Conservation (phyloP, 306 rosid genomes). For the Trifolium fragiferum region DNA sequence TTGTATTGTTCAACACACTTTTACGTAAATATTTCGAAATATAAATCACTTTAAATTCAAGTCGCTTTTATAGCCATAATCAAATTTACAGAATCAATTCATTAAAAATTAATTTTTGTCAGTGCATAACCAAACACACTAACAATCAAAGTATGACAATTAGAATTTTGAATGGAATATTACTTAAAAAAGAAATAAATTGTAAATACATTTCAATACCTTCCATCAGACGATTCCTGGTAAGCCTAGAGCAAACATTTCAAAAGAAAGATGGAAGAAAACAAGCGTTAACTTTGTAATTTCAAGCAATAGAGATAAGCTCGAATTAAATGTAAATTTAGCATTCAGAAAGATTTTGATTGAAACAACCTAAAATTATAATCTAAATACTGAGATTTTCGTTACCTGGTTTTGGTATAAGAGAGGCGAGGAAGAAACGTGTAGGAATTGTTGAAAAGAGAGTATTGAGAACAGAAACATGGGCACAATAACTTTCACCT, state of each 20-base stretch:
- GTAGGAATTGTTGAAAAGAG: conserved; percentile 38
- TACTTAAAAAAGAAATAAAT: conserved; percentile 15
- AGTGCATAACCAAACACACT: background rate
- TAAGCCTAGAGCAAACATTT: conserved; percentile 57
- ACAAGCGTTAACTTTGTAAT: conserved; percentile 39
- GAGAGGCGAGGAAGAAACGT: conserved; percentile 53
- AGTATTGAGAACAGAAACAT: conserved; percentile 44
- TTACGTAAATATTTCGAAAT: background rate
- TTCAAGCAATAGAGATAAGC: conserved; percentile 20
- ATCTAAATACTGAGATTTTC: conserved; percentile 6
- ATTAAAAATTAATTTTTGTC: background rate
- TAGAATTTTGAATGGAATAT: background rate
- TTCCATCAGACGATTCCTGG: conserved; percentile 58
- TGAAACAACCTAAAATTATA: conserved; percentile 2
- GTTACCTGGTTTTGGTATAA: conserved; percentile 47
- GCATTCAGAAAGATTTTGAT: background rate
- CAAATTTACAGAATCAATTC: background rate
- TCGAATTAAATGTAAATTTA: conserved; percentile 4
- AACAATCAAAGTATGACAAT: conserved; percentile 11
- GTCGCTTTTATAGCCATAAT: background rate
- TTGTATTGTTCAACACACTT: too few relatives aligned
- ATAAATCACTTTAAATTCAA: too few relatives aligned
- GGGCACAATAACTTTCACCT: conserved; percentile 29
- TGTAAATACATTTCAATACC: conserved; percentile 51
- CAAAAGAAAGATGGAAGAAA: conserved; percentile 31